Base-by-base conservation (phyloP, 495 filamentous ascomycete species). In the Penicillium longicatenatum region DNA sequence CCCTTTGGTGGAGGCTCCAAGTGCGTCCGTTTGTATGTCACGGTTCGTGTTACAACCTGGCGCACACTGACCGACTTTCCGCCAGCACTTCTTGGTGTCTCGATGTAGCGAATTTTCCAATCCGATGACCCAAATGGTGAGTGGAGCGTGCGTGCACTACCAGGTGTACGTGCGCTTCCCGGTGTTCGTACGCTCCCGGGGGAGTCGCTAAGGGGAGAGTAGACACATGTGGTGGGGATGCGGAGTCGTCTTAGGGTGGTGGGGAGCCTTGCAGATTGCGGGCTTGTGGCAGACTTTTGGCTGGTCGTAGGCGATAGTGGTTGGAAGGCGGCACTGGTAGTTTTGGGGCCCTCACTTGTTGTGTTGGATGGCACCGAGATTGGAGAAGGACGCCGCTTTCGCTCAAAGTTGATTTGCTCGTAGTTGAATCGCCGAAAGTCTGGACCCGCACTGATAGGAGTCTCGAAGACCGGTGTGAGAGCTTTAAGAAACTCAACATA, bases 401-500 rank as follows among this genome's bases (percentile, higher is more conserved):
- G 35, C 11, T 33, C 31, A 12, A 33, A 33, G 7, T 9, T 33
- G 31, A 33, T 9, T 33, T 8, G 75, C 64, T 75, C 66, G 44
- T 72, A 50, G 2, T 43, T 41, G 49, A 74, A 71, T 20, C 60
- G 70, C n/a, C 72, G 67, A 54, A 72, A 77, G 44, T 57, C 61
- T 6, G 50, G 61, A 1, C 65, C 73, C 1, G 74, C 72, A 33
- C 70, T 75, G 12, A 56, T 47, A 0, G 79, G 77, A 50, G 71
- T 78, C 10, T 70, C 70, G 59, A 88, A 75, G 22, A 86, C 78
- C 2, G 90, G 90, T 11, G 89, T 90, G 39, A 92, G 75, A 7
- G 86, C 84, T 65, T 90, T 90, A 53, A 98, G 84, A 68, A 97
- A 98, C 62, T 98, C 90, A 42, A 91, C 89, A 67, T 98, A 98